phyloP scores from a whole-genome alignment of 495 filamentous ascomycete genomes.

The Penicillium taxi region DNA sequence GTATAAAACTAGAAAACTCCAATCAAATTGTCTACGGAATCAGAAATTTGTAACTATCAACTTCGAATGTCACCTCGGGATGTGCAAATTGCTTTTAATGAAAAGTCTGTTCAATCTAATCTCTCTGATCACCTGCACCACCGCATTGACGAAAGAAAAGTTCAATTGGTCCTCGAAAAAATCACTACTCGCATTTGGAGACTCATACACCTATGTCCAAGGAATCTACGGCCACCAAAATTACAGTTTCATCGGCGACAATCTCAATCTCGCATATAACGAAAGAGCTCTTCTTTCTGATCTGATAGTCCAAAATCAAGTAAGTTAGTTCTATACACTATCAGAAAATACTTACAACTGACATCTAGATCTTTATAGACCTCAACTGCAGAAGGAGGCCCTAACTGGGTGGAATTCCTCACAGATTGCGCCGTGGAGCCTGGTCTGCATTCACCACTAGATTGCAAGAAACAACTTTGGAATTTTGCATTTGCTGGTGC shows the following conservation, averaged over 20 bases:
- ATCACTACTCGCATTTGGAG: slow-evolving; percentile 41
- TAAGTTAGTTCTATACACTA: slow-evolving; percentile 7
- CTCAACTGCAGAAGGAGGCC: slow-evolving; percentile 40
- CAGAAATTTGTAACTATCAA: too few species aligned
- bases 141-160: slow-evolving; percentile 7
- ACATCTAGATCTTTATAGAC: slow-evolving; percentile 8
- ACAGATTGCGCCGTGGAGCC: slow-evolving; percentile 36
- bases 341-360: neutral
- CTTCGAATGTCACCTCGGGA: too few species aligned
- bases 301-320: slow-evolving; percentile 45
- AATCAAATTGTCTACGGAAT: too few species aligned
- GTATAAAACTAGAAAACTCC: neutral
- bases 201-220: slow-evolving; percentile 50
- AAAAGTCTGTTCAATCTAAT: too few species aligned
- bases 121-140: slow-evolving; percentile 1
- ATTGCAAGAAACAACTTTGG: slow-evolving; percentile 42
- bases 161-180: slow-evolving; percentile 29
- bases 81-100: too few species aligned
- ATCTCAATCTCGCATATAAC: slow-evolving; percentile 30
- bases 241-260: slow-evolving; percentile 44
- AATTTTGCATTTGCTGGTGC: slow-evolving; percentile 50
- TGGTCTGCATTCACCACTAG: slow-evolving; percentile 28
- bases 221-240: slow-evolving; percentile 41
- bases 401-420: slow-evolving; percentile 45
- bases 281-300: slow-evolving; percentile 33